phyloP scores from a whole-genome alignment of 495 filamentous ascomycete species.

The Geopyxis carbonaria region DNA sequence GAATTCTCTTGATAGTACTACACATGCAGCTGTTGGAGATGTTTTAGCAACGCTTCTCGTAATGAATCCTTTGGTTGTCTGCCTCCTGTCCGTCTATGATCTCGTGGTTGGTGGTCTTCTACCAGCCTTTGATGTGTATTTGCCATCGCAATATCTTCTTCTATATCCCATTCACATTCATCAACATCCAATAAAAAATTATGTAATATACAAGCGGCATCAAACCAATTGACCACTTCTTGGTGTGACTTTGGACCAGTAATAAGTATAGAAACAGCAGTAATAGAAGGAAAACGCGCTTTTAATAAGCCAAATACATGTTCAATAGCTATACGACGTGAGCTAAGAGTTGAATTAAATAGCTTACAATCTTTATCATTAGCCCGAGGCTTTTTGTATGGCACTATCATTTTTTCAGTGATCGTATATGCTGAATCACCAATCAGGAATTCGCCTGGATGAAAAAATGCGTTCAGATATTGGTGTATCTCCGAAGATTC shows the following conservation, averaged over 20 bases:
- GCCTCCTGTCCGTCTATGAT: too few species aligned
- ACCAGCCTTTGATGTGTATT: conserved; percentile 7
- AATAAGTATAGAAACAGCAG: background rate
- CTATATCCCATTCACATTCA: background rate
- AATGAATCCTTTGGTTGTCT: too few species aligned
- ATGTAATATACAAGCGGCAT: background rate
- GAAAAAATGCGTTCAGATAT: background rate
- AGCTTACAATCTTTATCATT: too few species aligned
- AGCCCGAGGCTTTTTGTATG: background rate
- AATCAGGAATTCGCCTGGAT: background rate
- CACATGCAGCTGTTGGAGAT: too few species aligned
- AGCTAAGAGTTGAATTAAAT: background rate
- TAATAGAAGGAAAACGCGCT: conserved; percentile 2
- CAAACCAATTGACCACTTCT: background rate
- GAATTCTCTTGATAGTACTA: too few species aligned
- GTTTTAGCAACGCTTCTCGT: too few species aligned
- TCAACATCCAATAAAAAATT: conserved; percentile 3
- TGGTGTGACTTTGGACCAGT: background rate
- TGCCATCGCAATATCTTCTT: background rate
- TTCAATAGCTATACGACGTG: background rate
- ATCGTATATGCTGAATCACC: background rate
- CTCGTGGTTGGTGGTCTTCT: too few species aligned
- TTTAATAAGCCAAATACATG: conserved; percentile 2
- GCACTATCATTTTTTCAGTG: background rate
- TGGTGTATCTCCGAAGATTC: background rate